Conservation (phyloP, 2,329 filamentous ascomycete genomes). For the Beauveria sp. region DNA sequence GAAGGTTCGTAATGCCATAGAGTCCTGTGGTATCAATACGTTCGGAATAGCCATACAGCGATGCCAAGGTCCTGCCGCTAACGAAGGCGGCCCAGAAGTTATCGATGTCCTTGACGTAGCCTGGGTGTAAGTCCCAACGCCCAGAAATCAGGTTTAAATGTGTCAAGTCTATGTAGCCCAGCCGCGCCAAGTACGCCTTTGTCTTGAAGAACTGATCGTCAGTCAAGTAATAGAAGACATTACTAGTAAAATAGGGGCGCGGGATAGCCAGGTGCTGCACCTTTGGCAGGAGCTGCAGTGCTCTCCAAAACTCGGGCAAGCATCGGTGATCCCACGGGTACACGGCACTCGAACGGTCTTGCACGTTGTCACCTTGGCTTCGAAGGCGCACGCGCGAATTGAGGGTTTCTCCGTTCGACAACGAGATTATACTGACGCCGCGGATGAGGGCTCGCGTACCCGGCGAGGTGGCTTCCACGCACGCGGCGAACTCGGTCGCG, state of each 20-base stretch:
- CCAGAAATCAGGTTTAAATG: neutral
- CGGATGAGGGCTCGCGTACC: neutral
- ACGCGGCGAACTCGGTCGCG: neutral
- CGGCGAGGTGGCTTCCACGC: neutral
- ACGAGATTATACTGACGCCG: neutral
- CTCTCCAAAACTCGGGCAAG: neutral
- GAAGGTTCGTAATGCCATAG: too few species aligned
- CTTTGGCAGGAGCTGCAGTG: neutral
- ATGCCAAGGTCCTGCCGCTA: neutral
- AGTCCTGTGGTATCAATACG: neutral
- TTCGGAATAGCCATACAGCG: neutral
- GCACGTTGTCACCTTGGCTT: neutral
- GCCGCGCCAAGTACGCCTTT: neutral
- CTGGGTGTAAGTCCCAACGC: rapidly evolving
- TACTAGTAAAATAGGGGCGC: rapidly evolving
- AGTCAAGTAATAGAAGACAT: neutral
- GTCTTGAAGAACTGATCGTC: neutral
- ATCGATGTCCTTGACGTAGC: rapidly evolving
- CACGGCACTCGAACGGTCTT: neutral
- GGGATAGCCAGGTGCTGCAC: neutral
- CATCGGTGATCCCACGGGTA: neutral
- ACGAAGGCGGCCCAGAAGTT: neutral
- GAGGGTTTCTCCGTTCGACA: rapidly evolving
- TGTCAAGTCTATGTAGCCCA: neutral
- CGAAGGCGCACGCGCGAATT: neutral